Base-by-base conservation (phyloP, 108 stramenopile species). In the Asterionellopsis glacialis region DNA sequence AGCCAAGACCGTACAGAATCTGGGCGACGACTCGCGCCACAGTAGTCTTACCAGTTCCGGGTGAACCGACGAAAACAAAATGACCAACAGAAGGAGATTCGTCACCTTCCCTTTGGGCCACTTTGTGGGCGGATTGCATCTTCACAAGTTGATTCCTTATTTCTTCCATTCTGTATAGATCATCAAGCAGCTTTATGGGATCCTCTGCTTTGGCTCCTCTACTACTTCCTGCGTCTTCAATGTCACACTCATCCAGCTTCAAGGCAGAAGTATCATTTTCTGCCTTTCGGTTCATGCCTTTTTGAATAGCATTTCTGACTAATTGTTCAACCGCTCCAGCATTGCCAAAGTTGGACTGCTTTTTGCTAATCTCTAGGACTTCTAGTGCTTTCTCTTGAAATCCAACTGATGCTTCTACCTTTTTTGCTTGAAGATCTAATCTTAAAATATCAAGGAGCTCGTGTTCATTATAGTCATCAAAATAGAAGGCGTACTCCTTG, bases 41-140 rank as follows among this genome's bases (percentile, higher is more conserved):
- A 27, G 76, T 87, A 2, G 87, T 84, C 67, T 95, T 96, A 21
- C 95, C 95, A 24, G 87, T 87, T 14, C 97, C 97, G 0, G 97
- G 93, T 61, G 84, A 90, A 22, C 97, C 97, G n/a, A 88, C 74
- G 25, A 98, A 81, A 22, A 79, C 74, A 40, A 88, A 64, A 64
- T 91, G 91, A 49, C 75, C 74, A 47, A 75, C 39, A 21, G 57
- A 43, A 6, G 68, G 68, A 22, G 45, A 54, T 47, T 43, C 50
- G 24, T 67, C 66, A 15, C 65, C 74, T 47, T 75, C 68, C 22
- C 51, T 61, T 22, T 66, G 45, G 45, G 68, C 51, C 13, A 70
- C 43, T 9, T 45, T 47, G 48, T 50, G 55, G 15, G 59, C 38
- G 63, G 59, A 66, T 45, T 61, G 59, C 44, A 73, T 55, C 39